A percentile compares a stretch with the other conserved stretches of the same genome.
Conservation (phyloP, 2,329 filamentous ascomycete genomes). For the Claviceps citrina region DNA sequence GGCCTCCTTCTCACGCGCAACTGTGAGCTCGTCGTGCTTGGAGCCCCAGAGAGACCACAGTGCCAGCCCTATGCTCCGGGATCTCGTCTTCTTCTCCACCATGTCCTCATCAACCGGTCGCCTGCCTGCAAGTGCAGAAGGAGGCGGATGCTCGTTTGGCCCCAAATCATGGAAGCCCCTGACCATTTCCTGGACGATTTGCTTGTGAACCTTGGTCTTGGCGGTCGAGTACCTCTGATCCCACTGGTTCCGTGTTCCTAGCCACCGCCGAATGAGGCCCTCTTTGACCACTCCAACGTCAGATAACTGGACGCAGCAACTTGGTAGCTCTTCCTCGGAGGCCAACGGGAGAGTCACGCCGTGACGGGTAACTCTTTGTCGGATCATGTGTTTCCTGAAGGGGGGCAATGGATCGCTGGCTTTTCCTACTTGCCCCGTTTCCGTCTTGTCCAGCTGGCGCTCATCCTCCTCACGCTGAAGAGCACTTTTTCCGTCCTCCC, state of each 20-base stretch:
- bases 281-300: constrained; percentile 69
- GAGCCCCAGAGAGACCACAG: constrained; percentile 82
- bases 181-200: constrained; percentile 56
- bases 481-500: constrained; percentile 11
- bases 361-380: constrained; percentile 68
- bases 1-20: constrained; percentile 42
- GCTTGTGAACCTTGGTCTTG: constrained; percentile 57
- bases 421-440: constrained; percentile 47
- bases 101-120: constrained; percentile 32
- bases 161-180: constrained; percentile 57
- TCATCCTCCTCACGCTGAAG: constrained; percentile 9
- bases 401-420: constrained; percentile 70
- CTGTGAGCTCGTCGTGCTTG: constrained; percentile 67
- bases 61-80: constrained; percentile 58
- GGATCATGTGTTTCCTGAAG: constrained; percentile 80
- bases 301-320: constrained; percentile 43
- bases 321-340: constrained; percentile 47
- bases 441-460: constrained; percentile 10
- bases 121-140: constrained; percentile 65
- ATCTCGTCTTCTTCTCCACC: constrained; percentile 34
- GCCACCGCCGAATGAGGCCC: constrained; percentile 69
- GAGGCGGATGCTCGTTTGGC: constrained; percentile 61
- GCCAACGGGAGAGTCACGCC: constrained; percentile 58
- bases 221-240: constrained; percentile 55
- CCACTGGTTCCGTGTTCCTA: constrained; percentile 56